Percentiles rank a stretch among this genome's conserved stretches.
Conservation (phyloP, 1,139 yeast species). For the Candida tropicalis region DNA sequence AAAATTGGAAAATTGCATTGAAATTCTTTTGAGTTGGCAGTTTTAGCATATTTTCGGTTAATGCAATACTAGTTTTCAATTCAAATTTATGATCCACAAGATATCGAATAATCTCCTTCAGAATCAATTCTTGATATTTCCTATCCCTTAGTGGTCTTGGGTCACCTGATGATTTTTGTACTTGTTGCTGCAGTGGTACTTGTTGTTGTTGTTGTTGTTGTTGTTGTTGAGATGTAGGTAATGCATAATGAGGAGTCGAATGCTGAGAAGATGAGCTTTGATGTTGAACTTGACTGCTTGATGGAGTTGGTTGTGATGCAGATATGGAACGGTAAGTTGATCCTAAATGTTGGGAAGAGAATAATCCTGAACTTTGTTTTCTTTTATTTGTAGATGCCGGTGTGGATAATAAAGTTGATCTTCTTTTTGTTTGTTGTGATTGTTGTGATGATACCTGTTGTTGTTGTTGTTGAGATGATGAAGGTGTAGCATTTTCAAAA, state of each 20-base stretch:
- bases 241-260: constrained; percentile 10
- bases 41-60: constrained; percentile 64
- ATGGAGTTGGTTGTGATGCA: constrained; percentile 10
- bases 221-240: constrained; percentile 10
- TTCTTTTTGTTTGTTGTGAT: constrained; percentile 25
- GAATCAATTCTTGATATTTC: constrained; percentile 63
- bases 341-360: constrained; percentile 1
- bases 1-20: constrained; percentile 74
- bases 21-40: constrained; percentile 91
- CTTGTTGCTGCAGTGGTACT: constrained; percentile 13
- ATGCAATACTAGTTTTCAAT: constrained; percentile 68
- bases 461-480: constrained; percentile 3
- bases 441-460: background rate
- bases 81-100: constrained; percentile 67
- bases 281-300: constrained; percentile 8
- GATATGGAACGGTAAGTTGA: constrained; percentile 7
- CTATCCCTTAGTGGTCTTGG: constrained; percentile 80
- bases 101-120: constrained; percentile 68
- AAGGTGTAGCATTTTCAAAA: constrained; percentile 9
- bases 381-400: constrained; percentile 42
- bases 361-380: constrained; percentile 27
- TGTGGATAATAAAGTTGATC: constrained; percentile 37
- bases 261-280: constrained; percentile 11
- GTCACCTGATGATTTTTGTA: constrained; percentile 37
- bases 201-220: constrained; percentile 13